Evolutionary conservation across 2,329 filamentous ascomycete genomes (phyloP), one percentile per base, ranked within the genome.

Genomic region (Fusarium napiforme): DNA sequence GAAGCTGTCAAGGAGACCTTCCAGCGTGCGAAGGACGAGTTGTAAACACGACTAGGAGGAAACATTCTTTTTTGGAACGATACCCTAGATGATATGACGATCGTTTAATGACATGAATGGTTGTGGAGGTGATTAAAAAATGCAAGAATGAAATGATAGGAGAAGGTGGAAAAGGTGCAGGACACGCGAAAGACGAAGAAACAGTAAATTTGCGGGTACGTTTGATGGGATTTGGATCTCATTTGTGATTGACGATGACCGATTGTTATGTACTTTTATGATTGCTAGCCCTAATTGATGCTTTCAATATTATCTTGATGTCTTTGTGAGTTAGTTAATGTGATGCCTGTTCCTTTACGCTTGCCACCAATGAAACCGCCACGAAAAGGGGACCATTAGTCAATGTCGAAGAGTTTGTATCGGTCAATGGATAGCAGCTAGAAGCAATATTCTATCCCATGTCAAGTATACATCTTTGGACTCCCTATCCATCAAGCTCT

Each of bases 1-100:
- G 82, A 84, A n/a, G 83, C 80, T 9, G 84, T 84, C 56, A 85
- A 84, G 78, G 82, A 83, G 34, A 79, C 78, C 21, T 77, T 79
- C 12, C 78, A 81, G 55, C 77, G 80, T 43, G 75, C 75, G 23
- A 82, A 78, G 66, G 85, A 87, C 61, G 85, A 86, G 75, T 64
- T 86, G 71, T 86, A 76, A 39, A 16, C 18, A 34, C 26, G 59
- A 72, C 56, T n/a, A 52, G 63, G 69, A 70, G 58, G 71, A 46
- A 40, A 72, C 72, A 73, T 72, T 76, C 75, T 69, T 78, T 78
- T 78, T 79, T 69, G 69, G 69, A 40, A 78, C 71, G 72, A 79
- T 79, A 77, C 77, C 76, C 74, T 75, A 66, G 71, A 71, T 78
- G 75, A 77, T 61, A 75, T 73, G 65, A 78, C 75, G 63, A 77